These are phyloP conservation scores for Osmozyma mogii DNA, from an alignment of 805 yeast genomes.

Conservation along the genomic window DNA sequence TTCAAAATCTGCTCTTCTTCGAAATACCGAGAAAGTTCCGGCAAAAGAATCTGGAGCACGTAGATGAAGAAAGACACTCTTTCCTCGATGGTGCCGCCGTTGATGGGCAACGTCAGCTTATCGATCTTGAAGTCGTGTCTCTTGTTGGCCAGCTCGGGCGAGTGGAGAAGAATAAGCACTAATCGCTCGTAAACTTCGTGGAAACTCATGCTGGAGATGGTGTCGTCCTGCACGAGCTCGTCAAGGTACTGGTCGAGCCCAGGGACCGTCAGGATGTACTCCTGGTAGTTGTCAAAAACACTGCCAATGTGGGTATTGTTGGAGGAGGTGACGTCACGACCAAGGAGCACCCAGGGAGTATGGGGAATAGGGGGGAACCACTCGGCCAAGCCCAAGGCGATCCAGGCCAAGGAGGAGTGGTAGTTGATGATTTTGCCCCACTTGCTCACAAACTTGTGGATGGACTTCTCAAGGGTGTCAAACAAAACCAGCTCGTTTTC, in stretches of 20 bases:
- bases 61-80: conserved; percentile 61
- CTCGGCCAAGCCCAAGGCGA: conserved; percentile 80
- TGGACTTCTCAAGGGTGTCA: conserved; percentile 49
- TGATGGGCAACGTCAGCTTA: conserved; percentile 37
- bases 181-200: conserved; percentile 68
- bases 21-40: conserved; percentile 69
- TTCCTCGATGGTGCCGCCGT: conserved; percentile 61
- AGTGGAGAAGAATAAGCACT: conserved; percentile 66
- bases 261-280: conserved; percentile 27
- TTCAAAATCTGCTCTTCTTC: conserved; percentile 73
- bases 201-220: conserved; percentile 39
- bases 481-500: conserved; percentile 47
- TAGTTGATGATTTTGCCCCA: conserved; percentile 77
- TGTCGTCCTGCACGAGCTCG: conserved; percentile 20
- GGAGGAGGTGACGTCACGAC: conserved; percentile 34
- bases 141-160: conserved; percentile 43
- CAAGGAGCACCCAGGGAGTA: conserved; percentile 47
- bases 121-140: conserved; percentile 14
- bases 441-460: conserved; percentile 56
- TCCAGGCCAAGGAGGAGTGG: conserved; percentile 80
- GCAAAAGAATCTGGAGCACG: conserved; percentile 53
- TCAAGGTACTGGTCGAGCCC: conserved; percentile 17
- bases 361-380: conserved; percentile 69
- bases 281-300: conserved; percentile 30
- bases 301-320: conserved; percentile 22